phyloP scores from a whole-genome alignment of 202 grass and related monocot genomes.

The Zoysia matrella region DNA sequence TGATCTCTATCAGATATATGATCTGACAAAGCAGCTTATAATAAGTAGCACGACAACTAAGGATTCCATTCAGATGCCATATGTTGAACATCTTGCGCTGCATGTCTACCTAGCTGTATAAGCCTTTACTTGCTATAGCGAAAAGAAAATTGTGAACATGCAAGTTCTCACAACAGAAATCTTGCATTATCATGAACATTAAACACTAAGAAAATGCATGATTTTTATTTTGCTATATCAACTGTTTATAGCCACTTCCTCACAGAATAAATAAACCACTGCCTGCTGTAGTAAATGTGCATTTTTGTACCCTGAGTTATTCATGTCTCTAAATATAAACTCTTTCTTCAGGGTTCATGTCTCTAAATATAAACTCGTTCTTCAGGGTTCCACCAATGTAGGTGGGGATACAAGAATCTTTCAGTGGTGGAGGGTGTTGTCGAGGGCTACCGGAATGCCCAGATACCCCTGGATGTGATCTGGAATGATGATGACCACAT shows the following conservation, averaged over 20 bases:
- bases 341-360: neutral
- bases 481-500: conserved; percentile 98
- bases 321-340: too few relatives aligned
- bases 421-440: conserved; percentile 89
- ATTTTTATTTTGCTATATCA: conserved; percentile 1
- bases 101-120: neutral
- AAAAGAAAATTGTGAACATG: neutral
- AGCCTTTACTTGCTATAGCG: neutral
- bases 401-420: conserved; percentile 95
- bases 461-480: conserved; percentile 90
- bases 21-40: neutral
- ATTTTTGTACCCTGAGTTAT: too few relatives aligned
- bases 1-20: conserved; percentile 4
- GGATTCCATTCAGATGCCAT: neutral
- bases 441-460: conserved; percentile 77
- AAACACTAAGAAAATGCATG: neutral
- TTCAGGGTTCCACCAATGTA: conserved; percentile 94
- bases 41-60: neutral
- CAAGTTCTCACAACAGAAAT: neutral
- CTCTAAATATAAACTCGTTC: conserved; percentile 16
- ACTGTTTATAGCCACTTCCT: neutral
- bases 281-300: too few relatives aligned
- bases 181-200: neutral
- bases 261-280: neutral
- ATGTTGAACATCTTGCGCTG: neutral